Evolutionary conservation across 306 rosid genomes (phyloP).

Genomic region (Lupinus albus): DNA sequence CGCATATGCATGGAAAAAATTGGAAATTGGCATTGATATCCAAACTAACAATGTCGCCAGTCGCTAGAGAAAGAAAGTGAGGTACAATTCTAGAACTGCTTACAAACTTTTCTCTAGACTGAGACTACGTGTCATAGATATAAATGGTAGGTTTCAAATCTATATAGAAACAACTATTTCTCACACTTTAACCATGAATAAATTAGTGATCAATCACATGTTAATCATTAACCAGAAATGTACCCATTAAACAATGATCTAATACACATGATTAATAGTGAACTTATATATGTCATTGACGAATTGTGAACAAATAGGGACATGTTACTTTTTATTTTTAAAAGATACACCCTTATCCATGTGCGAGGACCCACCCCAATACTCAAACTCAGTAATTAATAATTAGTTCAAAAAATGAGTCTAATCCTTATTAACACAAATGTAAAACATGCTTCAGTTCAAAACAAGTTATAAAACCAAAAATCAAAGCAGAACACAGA

Average conservation of each 20-base stretch:
- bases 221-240: no score
- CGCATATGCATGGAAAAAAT: neutral
- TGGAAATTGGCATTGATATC: neutral
- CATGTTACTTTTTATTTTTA: no score
- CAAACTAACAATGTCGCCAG: slow-evolving; percentile 12
- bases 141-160: slow-evolving; percentile 10
- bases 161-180: neutral
- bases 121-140: neutral
- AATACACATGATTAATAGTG: no score
- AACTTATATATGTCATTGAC: no score
- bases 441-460: slow-evolving; percentile 25
- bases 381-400: slow-evolving; percentile 12
- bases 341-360: neutral
- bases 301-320: no score
- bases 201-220: no score
- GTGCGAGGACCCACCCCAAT: neutral
- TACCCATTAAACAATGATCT: no score
- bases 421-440: slow-evolving; percentile 9
- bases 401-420: neutral
- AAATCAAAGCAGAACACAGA: slow-evolving; percentile 14
- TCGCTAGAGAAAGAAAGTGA: neutral
- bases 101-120: neutral
- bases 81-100: slow-evolving; percentile 9
- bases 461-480: slow-evolving; percentile 1
- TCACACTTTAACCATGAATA: no score